Conservation (phyloP, 805 yeast genomes). For the Candida schatavii region DNA sequence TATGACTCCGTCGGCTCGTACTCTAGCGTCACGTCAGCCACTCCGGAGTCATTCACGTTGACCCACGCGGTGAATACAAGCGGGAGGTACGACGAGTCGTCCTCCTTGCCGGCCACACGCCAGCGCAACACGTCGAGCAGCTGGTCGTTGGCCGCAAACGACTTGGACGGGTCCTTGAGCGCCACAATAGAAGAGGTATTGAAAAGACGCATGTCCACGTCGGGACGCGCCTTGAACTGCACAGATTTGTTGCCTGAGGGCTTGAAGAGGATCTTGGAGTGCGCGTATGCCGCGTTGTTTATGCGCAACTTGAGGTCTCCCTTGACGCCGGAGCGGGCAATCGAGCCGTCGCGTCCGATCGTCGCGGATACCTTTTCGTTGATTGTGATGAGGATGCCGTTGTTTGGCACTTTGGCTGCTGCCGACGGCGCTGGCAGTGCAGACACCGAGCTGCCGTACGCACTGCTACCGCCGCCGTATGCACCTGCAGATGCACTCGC, state of each 20-base stretch:
- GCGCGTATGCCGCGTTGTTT: conserved; percentile 69
- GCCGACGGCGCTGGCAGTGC: conserved; percentile 23
- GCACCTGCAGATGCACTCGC: conserved; percentile 16
- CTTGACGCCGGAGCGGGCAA: conserved; percentile 69
- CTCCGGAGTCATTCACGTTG: conserved; percentile 54
- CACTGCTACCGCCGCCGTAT: conserved; percentile 9
- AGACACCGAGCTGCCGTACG: conserved; percentile 8
- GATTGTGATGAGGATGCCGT: conserved; percentile 76
- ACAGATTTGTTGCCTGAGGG: conserved; percentile 49
- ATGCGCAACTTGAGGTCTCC: conserved; percentile 90
- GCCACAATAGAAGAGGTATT: conserved; percentile 56
- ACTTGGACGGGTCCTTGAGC: conserved; percentile 70
- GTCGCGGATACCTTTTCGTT: conserved; percentile 78
- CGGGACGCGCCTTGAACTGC: conserved; percentile 93
- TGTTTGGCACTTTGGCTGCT: conserved; percentile 43
- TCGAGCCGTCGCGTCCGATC: conserved; percentile 79
- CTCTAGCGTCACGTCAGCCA: conserved; percentile 79
- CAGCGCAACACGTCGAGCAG: conserved; percentile 90
- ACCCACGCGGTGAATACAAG: conserved; percentile 84
- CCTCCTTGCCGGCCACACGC: conserved; percentile 70
- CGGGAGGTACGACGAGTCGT: conserved; percentile 59
- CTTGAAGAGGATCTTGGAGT: conserved; percentile 58
- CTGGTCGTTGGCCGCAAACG: conserved; percentile 91
- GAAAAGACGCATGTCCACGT: conserved; percentile 79
- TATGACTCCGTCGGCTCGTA: conserved; percentile 63